phyloP scores from a whole-genome alignment of 2,329 filamentous ascomycete genomes.

The Pseudogymnoascus sp. region DNA sequence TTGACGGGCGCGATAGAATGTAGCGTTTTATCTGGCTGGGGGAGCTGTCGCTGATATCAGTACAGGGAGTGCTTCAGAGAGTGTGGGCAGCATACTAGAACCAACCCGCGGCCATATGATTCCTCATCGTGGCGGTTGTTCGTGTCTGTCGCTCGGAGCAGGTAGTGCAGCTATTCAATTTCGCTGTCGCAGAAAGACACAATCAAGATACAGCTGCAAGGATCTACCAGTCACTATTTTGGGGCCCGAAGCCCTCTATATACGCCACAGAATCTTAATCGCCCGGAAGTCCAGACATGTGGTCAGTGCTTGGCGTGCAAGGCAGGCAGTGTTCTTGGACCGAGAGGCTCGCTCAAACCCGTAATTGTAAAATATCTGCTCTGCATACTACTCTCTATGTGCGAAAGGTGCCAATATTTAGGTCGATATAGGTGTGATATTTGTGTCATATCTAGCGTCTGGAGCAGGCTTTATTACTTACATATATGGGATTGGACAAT shows the following conservation, averaged over 20 bases:
- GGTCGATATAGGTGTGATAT: background rate
- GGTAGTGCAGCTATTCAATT: background rate
- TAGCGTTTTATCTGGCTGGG: constrained; percentile 1
- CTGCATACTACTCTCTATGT: background rate
- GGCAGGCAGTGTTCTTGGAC: background rate
- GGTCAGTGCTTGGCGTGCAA: background rate
- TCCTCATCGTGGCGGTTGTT: background rate
- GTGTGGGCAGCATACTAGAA: background rate
- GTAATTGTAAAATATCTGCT: background rate
- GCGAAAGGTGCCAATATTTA: background rate
- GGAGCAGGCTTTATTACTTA: background rate
- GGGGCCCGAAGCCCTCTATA: background rate
- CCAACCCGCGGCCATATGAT: background rate
- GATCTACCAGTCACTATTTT: background rate
- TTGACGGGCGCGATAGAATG: background rate
- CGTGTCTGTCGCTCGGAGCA: background rate
- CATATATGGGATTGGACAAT: background rate
- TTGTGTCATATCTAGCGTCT: background rate
- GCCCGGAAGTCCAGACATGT: background rate
- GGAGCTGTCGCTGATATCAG: background rate
- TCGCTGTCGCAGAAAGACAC: background rate
- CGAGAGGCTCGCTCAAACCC: background rate
- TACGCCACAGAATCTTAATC: background rate
- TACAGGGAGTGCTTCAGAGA: background rate
- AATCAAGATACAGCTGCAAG: background rate